Evolutionary conservation across 805 yeast species (phyloP).

Genomic region (Komagataella pseudopastoris): DNA sequence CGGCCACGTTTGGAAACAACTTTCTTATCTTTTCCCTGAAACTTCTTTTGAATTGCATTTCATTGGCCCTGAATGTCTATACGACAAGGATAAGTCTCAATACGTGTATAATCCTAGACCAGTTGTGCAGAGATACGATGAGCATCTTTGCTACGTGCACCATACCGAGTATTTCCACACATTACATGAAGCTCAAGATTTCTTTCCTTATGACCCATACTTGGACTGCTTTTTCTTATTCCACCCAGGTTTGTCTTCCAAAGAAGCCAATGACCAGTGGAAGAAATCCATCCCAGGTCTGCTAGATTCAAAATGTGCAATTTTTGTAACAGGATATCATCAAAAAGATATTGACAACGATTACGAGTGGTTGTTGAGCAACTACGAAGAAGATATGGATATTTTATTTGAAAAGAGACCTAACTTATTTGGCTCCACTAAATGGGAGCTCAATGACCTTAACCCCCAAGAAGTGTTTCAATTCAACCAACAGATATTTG

Average conservation of each 20-base stretch:
- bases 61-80: constrained; percentile 86
- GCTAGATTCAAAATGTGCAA: constrained; percentile 85
- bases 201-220: constrained; percentile 97
- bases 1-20: constrained; percentile 90
- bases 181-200: constrained; percentile 82
- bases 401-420: constrained; percentile 59
- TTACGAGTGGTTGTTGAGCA: constrained; percentile 50
- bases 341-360: constrained; percentile 60
- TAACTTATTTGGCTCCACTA: constrained; percentile 73
- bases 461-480: constrained; percentile 91
- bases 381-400: constrained; percentile 68
- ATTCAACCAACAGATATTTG: constrained; percentile 81
- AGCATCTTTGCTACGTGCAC: constrained; percentile 57
- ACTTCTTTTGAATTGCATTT: constrained; percentile 78
- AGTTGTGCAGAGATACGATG: constrained; percentile 62
- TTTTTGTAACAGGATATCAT: constrained; percentile 85
- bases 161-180: constrained; percentile 91
- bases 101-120: constrained; percentile 48
- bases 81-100: constrained; percentile 56
- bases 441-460: constrained; percentile 87
- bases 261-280: constrained; percentile 74
- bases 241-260: constrained; percentile 90
- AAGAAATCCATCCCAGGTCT: constrained; percentile 73
- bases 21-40: constrained; percentile 74
- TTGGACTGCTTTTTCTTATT: constrained; percentile 84